Evolutionary conservation across 345 rosid genomes (phyloP).

Genomic region (Murraya koenigii): DNA sequence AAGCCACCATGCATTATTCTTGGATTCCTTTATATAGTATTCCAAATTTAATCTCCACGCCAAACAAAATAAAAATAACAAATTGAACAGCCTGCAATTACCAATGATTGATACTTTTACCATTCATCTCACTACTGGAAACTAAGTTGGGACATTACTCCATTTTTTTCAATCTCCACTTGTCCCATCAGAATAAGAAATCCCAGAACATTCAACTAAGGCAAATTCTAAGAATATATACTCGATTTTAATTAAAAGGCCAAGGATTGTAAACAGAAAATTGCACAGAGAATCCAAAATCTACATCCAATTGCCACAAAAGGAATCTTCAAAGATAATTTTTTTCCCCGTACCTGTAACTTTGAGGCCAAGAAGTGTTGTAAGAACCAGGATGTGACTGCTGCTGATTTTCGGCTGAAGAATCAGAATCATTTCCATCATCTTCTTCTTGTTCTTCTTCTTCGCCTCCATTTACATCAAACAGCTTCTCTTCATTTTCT

Average conservation of each 20-base stretch:
- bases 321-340: neutral
- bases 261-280: neutral
- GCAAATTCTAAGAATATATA: neutral
- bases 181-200: neutral
- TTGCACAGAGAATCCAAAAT: neutral
- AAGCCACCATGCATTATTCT: too few relatives aligned
- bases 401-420: constrained; percentile 37
- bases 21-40: neutral
- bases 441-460: constrained; percentile 36
- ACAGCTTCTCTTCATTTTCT: constrained; percentile 50
- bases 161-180: neutral
- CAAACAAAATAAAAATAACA: neutral
- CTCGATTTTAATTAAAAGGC: neutral
- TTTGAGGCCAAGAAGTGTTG: constrained; percentile 88
- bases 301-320: neutral
- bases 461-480: constrained; percentile 27
- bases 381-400: constrained; percentile 55
- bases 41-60: neutral
- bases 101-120: neutral
- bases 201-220: neutral
- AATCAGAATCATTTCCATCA: constrained; percentile 52
- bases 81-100: too few relatives aligned
- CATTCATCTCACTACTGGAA: neutral
- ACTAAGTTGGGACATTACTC: neutral
- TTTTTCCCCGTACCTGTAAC: constrained; percentile 57